Evolutionary conservation across 1,284 basidiomycete species (phyloP), one percentile per base, ranked within the genome.

Genomic region (Nidula niveotomentosa): DNA sequence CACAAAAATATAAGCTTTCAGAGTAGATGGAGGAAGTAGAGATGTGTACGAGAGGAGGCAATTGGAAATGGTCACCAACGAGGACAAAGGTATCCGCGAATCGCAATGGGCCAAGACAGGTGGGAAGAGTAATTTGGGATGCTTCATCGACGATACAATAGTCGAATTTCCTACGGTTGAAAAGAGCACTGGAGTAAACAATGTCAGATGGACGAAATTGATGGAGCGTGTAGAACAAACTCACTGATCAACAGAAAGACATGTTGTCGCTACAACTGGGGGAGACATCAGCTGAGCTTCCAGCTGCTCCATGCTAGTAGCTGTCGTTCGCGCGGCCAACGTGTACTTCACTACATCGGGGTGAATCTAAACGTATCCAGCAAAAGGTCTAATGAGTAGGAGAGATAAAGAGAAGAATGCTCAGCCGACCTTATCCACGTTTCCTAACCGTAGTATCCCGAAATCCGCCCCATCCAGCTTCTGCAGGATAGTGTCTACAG

Each of bases 61-160:
- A 84, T 68, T 99, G 97, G 73, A 91, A 93, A 71, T 98, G 96
- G 69, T 99, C 96, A 2, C 96, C 96, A 8, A 99, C 95, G 7
- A 99, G 86, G 1, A 99, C 85, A 60, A 98, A 99, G 51, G 81
- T 92, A 48, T 94, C 84, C 2, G 95, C 94, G 62, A 90, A 94
- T 0, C 95, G 85, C 6, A 99, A 75, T 0, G 97, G 96, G 0
- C 97, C 96, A 0, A 99, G 76, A 65, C 94, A 98, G 0, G 95
- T 96, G 0, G 97, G 97, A 2, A 99, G 72, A 0, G 96, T 98
- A 59, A 99, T 96, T 69, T 99, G 97, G 0, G 96, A 98, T 0
- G 96, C 97, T 69, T 99, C 97, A 62, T 99, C 97, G 10, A 99
- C 90, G 56, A 99, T 98, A 73, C 96, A 99, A 65, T 96, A 96